Conservation (phyloP, 1,284 basidiomycete genomes). For the Cryptococcus wingfieldii region DNA sequence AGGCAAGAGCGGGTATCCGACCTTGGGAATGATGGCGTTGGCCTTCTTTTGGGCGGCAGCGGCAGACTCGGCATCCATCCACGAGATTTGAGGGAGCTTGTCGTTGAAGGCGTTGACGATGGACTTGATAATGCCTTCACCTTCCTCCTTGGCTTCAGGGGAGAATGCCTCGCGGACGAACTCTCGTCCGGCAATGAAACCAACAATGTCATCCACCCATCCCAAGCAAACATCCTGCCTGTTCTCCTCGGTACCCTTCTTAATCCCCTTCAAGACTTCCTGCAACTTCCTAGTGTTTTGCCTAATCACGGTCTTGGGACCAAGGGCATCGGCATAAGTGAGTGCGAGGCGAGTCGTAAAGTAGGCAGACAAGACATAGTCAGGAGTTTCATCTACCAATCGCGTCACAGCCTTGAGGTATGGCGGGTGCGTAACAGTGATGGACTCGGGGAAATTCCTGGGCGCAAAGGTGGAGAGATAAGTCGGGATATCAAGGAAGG, state of each 20-base stretch:
- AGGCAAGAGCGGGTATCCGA: slow-evolving; percentile 72
- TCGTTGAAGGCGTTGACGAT: slow-evolving; percentile 80
- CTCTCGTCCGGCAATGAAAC: slow-evolving; percentile 55
- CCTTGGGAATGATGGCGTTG: slow-evolving; percentile 38
- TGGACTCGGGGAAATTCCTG: slow-evolving; percentile 65
- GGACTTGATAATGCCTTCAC: slow-evolving; percentile 79
- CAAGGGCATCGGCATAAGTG: slow-evolving; percentile 63
- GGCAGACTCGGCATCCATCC: slow-evolving; percentile 88
- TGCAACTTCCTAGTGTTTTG: slow-evolving; percentile 64
- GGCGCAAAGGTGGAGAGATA: slow-evolving; percentile 83
- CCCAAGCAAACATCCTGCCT: slow-evolving; percentile 61
- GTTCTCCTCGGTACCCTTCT: slow-evolving; percentile 78
- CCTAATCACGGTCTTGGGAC: slow-evolving; percentile 69
- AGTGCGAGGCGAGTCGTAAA: slow-evolving; percentile 69
- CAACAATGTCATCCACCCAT: slow-evolving; percentile 50
- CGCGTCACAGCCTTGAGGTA: slow-evolving; percentile 66
- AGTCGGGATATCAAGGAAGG: slow-evolving; percentile 72
- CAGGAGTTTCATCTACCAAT: slow-evolving; percentile 65
- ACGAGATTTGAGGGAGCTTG: slow-evolving; percentile 70
- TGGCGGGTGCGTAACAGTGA: slow-evolving; percentile 79
- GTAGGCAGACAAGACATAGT: slow-evolving; percentile 72
- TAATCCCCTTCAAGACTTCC: slow-evolving; percentile 74
- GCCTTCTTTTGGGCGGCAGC: slow-evolving; percentile 76
- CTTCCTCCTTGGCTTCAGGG: slow-evolving; percentile 72
- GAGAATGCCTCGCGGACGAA: slow-evolving; percentile 86